Conservation (phyloP, 2,329 filamentous ascomycete genomes). For the Camptophora hylomeconis region DNA sequence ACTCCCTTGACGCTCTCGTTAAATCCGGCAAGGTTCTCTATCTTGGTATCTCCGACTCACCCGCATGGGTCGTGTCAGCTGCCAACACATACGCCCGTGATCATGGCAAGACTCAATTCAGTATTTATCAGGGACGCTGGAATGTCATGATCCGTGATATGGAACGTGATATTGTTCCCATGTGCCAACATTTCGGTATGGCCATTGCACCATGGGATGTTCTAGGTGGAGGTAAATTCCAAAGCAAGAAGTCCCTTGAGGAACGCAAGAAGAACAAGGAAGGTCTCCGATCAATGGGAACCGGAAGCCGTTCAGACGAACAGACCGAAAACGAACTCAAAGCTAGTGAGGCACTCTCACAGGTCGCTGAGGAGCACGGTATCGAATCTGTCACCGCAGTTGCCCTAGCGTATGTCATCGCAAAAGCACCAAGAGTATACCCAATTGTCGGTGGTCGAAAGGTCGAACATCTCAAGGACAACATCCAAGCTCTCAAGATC, state of each 20-base stretch:
- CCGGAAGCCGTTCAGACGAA: too few relatives aligned
- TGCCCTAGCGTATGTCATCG: slow-evolving; percentile 59
- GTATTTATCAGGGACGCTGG: slow-evolving; percentile 27
- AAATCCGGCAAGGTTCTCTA: slow-evolving; percentile 29
- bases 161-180: slow-evolving; percentile 30
- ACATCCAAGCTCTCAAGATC: slow-evolving; percentile 54
- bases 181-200: slow-evolving; percentile 29
- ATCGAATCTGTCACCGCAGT: slow-evolving; percentile 45
- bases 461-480: slow-evolving; percentile 54
- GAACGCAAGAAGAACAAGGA: slow-evolving; percentile 31
- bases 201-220: slow-evolving; percentile 47
- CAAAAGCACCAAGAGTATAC: slow-evolving; percentile 59
- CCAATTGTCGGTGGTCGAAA: slow-evolving; percentile 61
- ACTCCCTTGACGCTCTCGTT: slow-evolving; percentile 28
- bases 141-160: slow-evolving; percentile 26
- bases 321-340: slow-evolving; percentile 38
- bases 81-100: slow-evolving; percentile 28
- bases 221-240: slow-evolving; percentile 40
- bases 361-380: slow-evolving; percentile 45
- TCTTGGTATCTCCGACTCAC: slow-evolving; percentile 28
- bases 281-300: slow-evolving; percentile 22
- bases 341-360: slow-evolving; percentile 45
- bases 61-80: slow-evolving; percentile 27
- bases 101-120: slow-evolving; percentile 28
- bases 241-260: slow-evolving; percentile 34